Conservation (phyloP, 1,284 basidiomycete species). For the Malassezia psittaci region DNA sequence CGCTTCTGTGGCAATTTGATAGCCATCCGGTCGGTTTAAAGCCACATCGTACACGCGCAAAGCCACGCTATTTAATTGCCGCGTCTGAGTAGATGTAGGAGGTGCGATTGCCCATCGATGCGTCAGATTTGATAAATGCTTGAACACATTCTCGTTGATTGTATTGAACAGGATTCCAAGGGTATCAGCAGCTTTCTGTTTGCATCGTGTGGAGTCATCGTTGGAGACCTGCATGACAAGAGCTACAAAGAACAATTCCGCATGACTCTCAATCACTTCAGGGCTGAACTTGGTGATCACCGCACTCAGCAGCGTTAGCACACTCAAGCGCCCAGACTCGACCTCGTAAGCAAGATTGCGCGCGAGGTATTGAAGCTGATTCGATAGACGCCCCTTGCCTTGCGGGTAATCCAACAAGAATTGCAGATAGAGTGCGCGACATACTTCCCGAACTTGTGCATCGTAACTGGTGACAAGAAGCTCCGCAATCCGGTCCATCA, state of each 20-base stretch:
- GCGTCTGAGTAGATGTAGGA: constrained; percentile 50
- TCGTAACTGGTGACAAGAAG: constrained; percentile 92
- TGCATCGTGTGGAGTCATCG: constrained; percentile 77
- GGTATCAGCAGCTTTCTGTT: constrained; percentile 73
- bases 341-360: constrained; percentile 85
- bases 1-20: not conserved
- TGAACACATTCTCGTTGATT: constrained; percentile 58
- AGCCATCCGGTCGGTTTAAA: not conserved
- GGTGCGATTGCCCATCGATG: constrained; percentile 65
- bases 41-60: constrained; percentile 53
- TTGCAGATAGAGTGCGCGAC: constrained; percentile 76
- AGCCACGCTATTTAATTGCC: constrained; percentile 60
- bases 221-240: constrained; percentile 88
- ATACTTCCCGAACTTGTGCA: constrained; percentile 77
- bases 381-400: constrained; percentile 76
- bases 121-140: constrained; percentile 61
- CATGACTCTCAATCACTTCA: constrained; percentile 65
- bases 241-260: constrained; percentile 81
- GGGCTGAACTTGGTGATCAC: constrained; percentile 75
- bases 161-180: constrained; percentile 65
- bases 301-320: constrained; percentile 78
- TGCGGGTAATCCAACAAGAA: constrained; percentile 98
- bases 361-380: constrained; percentile 82
- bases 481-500: constrained; percentile 89
- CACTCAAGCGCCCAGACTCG: constrained; percentile 79